phyloP scores from a whole-genome alignment of 2,329 filamentous ascomycete species.

The Phaeosphaeriaceae sp. region DNA sequence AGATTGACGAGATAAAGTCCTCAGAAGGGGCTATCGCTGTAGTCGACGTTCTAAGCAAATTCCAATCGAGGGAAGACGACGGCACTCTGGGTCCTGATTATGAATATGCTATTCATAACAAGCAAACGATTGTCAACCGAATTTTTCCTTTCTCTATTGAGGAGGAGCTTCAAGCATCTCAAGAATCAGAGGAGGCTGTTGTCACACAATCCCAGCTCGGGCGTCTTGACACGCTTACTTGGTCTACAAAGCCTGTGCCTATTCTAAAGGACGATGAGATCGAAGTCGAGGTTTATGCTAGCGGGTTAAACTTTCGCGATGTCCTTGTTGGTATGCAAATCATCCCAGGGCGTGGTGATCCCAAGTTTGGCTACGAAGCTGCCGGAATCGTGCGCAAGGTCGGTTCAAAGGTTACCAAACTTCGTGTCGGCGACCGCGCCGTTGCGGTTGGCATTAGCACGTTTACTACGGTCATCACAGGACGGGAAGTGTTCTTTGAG shows the following conservation, averaged over 20 bases:
- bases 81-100: slow-evolving; percentile 20
- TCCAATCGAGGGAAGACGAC: neutral
- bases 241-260: too few species aligned
- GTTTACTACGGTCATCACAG: slow-evolving; percentile 7
- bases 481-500: slow-evolving; percentile 2
- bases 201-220: neutral
- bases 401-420: slow-evolving; percentile 11
- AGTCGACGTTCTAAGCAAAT: slow-evolving; percentile 10
- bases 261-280: too few species aligned
- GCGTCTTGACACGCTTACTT: too few species aligned
- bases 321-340: neutral
- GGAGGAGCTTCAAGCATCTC: neutral
- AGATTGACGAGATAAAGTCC: slow-evolving; percentile 16
- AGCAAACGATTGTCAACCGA: slow-evolving; percentile 23
- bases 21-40: neutral
- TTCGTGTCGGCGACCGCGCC: slow-evolving; percentile 27
- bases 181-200: neutral
- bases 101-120: slow-evolving; percentile 35
- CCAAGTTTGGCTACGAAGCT: slow-evolving; percentile 15
- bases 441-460: neutral
- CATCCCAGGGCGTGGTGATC: neutral
- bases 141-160: slow-evolving; percentile 14
- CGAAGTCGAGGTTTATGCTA: too few species aligned
- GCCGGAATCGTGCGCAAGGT: slow-evolving; percentile 19
- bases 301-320: neutral